Evolutionary conservation across 148 eudicot genomes (phyloP).

Genomic region (Rhododendron ferrugineum): DNA sequence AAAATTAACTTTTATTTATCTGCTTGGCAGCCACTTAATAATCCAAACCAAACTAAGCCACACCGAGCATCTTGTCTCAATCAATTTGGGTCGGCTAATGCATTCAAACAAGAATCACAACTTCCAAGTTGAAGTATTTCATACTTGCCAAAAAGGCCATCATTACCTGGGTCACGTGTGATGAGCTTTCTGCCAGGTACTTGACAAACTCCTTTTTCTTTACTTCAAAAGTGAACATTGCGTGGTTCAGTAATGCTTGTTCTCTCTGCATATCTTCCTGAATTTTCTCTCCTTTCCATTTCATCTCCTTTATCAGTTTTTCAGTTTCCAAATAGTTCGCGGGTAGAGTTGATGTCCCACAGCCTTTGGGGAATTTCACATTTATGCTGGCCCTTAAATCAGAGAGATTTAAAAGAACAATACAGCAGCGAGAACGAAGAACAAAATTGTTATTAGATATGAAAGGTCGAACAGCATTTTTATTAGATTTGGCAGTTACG

Average conservation of each 20-base stretch:
- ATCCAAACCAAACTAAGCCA: neutral
- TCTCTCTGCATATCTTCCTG: conserved; percentile 72
- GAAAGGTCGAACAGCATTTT: neutral
- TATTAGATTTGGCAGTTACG: neutral
- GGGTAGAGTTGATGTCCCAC: conserved; percentile 26
- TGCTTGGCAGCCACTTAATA: conserved; percentile 2
- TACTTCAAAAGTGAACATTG: conserved; percentile 40
- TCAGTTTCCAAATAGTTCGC: conserved; percentile 41
- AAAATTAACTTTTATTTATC: neutral
- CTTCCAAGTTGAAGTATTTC: neutral
- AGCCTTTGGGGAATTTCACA: conserved; percentile 57
- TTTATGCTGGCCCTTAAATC: conserved; percentile 50
- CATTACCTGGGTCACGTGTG: conserved; percentile 51
- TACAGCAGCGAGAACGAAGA: neutral
- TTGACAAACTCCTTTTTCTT: conserved; percentile 66
- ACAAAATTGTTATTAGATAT: neutral
- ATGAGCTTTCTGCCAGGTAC: conserved; percentile 46
- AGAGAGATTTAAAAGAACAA: conserved; percentile 5
- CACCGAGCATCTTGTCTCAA: neutral
- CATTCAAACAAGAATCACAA: neutral
- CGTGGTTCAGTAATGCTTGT: conserved; percentile 46
- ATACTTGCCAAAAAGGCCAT: conserved; percentile 3
- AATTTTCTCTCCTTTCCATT: conserved; percentile 60
- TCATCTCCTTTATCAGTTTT: conserved; percentile 53
- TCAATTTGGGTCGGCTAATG: neutral